Evolutionary conservation across 176 grass and related monocot genomes (phyloP).

Genomic region (Avena insularis): DNA sequence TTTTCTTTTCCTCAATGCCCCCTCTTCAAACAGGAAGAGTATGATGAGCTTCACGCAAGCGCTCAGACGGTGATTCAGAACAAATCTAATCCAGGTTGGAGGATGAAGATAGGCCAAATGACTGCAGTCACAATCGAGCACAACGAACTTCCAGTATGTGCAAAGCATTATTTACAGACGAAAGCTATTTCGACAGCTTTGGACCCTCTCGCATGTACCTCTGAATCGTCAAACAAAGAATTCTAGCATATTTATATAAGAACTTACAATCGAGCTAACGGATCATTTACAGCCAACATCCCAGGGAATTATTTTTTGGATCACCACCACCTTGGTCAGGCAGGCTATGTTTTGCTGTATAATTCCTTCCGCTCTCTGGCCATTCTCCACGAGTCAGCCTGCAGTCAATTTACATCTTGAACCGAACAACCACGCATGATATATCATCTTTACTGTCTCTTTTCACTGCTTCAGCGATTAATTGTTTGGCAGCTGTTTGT

Average conservation of each 20-base stretch:
- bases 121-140: constrained; percentile 26
- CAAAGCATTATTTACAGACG: constrained; percentile 60
- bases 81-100: no score
- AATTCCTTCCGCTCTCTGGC: neutral
- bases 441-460: constrained; percentile 90
- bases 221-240: constrained; percentile 52
- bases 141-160: constrained; percentile 40
- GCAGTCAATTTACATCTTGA: constrained; percentile 56
- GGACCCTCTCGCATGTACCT: constrained; percentile 32
- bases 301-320: constrained; percentile 39
- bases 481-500: constrained; percentile 67
- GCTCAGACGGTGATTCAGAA: no score
- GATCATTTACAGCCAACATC: constrained; percentile 53
- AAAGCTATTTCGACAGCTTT: constrained; percentile 37
- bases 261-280: constrained; percentile 44
- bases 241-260: constrained; percentile 49
- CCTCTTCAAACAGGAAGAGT: no score
- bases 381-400: constrained; percentile 8
- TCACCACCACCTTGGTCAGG: constrained; percentile 21
- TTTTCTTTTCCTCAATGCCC: no score
- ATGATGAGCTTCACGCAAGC: no score
- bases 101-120: neutral
- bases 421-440: constrained; percentile 84
- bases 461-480: constrained; percentile 61
- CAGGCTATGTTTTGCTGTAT: constrained; percentile 33